These are phyloP conservation scores for Aspergillus ibericus DNA, from an alignment of 2,329 filamentous ascomycete genomes.

Conservation along the genomic window DNA sequence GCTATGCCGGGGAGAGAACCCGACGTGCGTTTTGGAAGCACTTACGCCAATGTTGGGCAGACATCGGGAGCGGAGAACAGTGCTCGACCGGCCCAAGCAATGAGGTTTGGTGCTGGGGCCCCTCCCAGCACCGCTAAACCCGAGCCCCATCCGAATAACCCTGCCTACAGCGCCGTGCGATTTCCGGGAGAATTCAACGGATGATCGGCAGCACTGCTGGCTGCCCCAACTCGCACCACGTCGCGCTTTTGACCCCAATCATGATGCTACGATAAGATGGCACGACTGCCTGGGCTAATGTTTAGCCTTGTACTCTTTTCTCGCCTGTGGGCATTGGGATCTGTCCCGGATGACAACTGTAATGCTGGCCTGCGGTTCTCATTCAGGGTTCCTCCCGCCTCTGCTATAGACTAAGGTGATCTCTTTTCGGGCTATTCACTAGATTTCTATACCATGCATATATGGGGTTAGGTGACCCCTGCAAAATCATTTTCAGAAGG, in stretches of 20 bases:
- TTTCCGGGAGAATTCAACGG: constrained; percentile 5
- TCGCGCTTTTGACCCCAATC: neutral
- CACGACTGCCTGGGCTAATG: neutral
- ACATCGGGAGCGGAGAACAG: constrained; percentile 10
- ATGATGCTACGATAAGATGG: constrained; percentile 3
- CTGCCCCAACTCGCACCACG: neutral
- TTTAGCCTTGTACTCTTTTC: constrained; percentile 4
- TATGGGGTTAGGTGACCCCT: too few species aligned
- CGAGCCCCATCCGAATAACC: constrained; percentile 3
- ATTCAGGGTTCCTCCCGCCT: neutral
- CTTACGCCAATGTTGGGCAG: constrained; percentile 10
- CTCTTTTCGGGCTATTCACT: neutral
- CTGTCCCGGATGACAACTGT: neutral
- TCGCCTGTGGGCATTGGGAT: neutral
- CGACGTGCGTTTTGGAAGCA: constrained; percentile 14
- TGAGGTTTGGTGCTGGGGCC: constrained; percentile 4
- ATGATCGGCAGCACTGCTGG: neutral
- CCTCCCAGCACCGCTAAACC: neutral
- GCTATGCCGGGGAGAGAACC: constrained; percentile 16
- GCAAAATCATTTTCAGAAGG: too few species aligned
- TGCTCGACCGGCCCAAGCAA: constrained; percentile 8
- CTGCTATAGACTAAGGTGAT: neutral
- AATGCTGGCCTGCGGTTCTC: neutral
- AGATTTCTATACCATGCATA: neutral
- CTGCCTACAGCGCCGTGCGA: constrained; percentile 11